Evolutionary conservation across 768 basidiomycete genomes (phyloP), one percentile per base, ranked within the genome.

Genomic region (Serpula lacrymans): DNA sequence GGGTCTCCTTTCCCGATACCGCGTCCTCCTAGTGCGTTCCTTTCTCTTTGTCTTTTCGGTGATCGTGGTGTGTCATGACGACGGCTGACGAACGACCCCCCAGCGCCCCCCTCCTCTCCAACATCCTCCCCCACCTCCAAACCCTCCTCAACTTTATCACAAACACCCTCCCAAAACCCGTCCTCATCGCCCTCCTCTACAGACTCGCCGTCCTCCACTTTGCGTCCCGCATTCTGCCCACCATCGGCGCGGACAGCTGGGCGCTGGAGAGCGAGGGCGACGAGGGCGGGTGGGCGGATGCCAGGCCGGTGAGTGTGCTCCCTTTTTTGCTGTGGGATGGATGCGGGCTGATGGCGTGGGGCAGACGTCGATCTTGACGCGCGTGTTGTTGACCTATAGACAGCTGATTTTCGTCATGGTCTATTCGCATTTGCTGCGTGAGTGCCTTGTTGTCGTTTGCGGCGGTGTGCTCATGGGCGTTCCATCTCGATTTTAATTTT

Each of bases 321-420:
- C n/a, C n/a, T n/a, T n/a, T n/a, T n/a, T n/a, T n/a, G n/a, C n/a
- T n/a, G n/a, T n/a, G n/a, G n/a, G n/a, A n/a, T n/a, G n/a, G n/a
- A n/a, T n/a, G n/a, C n/a, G n/a, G 54, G 33, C 24, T 6, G 37
- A 8, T 25, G 17, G 35, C 39, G 12, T 29, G 16, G 25, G 42
- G 4, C 52, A 91, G 85, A 90, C 87, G 20, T 88, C 87, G 2
- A 82, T 72, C 35, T 62, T 92, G 39, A 84, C 88, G 5, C 76
- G 75, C 34, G 68, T 91, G 29, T 64, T 93, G 20, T 60, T 93
- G 39, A 88, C 87, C 2, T 93, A 93, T 58, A 75, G 85, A 33
- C 90, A 92, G 57, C 71, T 80, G 9, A 84, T 92, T 46, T 88
- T 93, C 46, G 76, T 91, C 13, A 86, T 86, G 16, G 88, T 90